Evolutionary conservation across 2,329 filamentous ascomycete genomes (phyloP).

Genomic region (Trichoderma gracile): DNA sequence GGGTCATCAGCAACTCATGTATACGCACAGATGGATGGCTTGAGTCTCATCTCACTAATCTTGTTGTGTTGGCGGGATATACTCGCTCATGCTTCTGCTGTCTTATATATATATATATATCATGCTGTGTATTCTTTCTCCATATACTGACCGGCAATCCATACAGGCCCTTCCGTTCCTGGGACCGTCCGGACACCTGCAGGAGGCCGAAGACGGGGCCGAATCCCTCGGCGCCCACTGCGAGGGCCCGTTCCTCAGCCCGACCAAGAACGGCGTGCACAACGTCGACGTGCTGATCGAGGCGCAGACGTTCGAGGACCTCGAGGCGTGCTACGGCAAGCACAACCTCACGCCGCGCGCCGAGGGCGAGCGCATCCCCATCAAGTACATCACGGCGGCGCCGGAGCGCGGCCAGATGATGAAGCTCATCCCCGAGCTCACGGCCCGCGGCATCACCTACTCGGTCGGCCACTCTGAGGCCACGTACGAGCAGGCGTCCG

Average conservation of each 20-base stretch:
- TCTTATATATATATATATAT: too few relatives aligned
- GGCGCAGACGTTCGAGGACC: constrained; percentile 63
- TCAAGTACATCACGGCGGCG: constrained; percentile 84
- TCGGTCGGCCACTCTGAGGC: constrained; percentile 87
- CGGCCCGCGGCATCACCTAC: constrained; percentile 67
- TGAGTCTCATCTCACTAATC: too few relatives aligned
- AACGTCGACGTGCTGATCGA: constrained; percentile 69
- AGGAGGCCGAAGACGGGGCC: constrained; percentile 67
- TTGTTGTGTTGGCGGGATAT: too few relatives aligned
- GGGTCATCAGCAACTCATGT: constrained; percentile 24
- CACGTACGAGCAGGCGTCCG: constrained; percentile 77
- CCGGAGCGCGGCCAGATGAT: constrained; percentile 76
- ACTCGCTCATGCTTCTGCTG: background rate
- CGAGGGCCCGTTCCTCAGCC: constrained; percentile 85
- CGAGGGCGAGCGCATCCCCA: constrained; percentile 44
- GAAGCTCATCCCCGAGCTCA: constrained; percentile 66
- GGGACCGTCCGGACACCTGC: constrained; percentile 64
- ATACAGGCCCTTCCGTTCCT: constrained; percentile 71
- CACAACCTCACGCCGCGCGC: constrained; percentile 58
- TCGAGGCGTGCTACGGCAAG: constrained; percentile 71
- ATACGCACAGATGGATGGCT: background rate
- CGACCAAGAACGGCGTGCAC: constrained; percentile 84
- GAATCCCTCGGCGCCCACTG: constrained; percentile 89
- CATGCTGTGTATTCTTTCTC: background rate
- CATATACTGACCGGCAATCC: constrained; percentile 9